Percentiles rank a stretch among this genome's conserved stretches.
Evolutionary conservation across 768 basidiomycete species (phyloP).

Genomic region (Lactarius vividus): DNA sequence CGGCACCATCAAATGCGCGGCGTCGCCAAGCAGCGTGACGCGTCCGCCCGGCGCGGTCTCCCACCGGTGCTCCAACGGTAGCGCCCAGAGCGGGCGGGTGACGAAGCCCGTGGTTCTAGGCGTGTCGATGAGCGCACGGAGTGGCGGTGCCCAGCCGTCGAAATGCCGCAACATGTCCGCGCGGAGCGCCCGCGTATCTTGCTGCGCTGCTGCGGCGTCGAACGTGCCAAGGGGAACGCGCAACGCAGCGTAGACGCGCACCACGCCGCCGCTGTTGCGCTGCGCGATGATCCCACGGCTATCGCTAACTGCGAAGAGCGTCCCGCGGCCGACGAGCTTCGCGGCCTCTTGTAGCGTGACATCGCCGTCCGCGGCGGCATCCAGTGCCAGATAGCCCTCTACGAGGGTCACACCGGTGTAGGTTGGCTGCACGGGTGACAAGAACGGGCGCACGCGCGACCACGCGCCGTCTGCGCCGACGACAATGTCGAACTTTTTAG

Average conservation of each 20-base stretch:
- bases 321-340: conserved; percentile 34
- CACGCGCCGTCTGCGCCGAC: conserved; percentile 44
- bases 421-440: conserved; percentile 34
- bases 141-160: conserved; percentile 9
- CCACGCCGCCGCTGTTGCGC: conserved; percentile 33
- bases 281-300: conserved; percentile 34
- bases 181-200: not conserved
- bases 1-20: conserved; percentile 40
- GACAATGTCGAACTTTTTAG: conserved; percentile 28
- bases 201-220: not conserved
- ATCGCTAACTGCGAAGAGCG: conserved; percentile 32
- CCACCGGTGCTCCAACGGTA: conserved; percentile 25
- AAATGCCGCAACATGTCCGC: not conserved
- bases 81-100: conserved; percentile 25
- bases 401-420: conserved; percentile 36
- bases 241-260: conserved; percentile 20
- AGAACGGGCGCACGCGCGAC: conserved; percentile 38
- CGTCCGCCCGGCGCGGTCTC: conserved; percentile 18
- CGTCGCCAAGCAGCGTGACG: conserved; percentile 36
- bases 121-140: conserved; percentile 22
- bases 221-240: conserved; percentile 7
- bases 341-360: not conserved
- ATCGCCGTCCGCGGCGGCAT: conserved; percentile 1
- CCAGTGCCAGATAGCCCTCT: conserved; percentile 29
- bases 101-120: conserved; percentile 16